phyloP scores from a whole-genome alignment of 148 eudicot species.

The Heliamphora exappendiculata region DNA sequence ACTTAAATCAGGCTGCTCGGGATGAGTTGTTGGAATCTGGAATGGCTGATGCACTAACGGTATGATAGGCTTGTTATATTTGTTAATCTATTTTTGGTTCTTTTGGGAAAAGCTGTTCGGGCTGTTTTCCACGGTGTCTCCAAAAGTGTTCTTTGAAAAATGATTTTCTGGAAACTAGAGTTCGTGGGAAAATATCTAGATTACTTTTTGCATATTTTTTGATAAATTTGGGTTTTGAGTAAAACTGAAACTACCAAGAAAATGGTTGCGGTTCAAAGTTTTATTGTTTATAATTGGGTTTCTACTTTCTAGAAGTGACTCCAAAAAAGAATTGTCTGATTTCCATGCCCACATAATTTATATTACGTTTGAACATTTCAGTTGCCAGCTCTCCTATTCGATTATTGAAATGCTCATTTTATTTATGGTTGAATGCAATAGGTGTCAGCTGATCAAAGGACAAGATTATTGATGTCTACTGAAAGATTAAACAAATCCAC shows the following conservation, averaged over 20 bases:
- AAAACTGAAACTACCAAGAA: not conserved
- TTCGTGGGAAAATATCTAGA: not conserved
- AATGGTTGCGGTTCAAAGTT: not conserved
- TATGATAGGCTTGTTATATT: constrained; percentile 16
- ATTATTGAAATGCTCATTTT: not conserved
- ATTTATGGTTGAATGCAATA: constrained; percentile 13
- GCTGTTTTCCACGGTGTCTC: not conserved
- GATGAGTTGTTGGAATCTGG: constrained; percentile 63
- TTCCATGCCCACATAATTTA: not conserved
- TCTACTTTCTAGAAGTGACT: not conserved
- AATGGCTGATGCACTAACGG: constrained; percentile 43
- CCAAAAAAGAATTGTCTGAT: not conserved
- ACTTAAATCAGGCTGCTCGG: constrained; percentile 39
- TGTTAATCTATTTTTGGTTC: not conserved
- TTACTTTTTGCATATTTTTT: not conserved
- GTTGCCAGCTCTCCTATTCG: not conserved
- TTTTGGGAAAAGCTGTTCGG: not conserved
- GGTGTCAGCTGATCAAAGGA: constrained; percentile 63
- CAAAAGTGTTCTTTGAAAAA: not conserved
- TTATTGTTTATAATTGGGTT: not conserved
- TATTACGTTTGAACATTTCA: not conserved
- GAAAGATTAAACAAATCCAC: constrained; percentile 51
- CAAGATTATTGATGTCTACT: constrained; percentile 53
- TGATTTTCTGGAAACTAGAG: not conserved
- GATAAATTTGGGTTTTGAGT: not conserved